Conservation (phyloP, 140 eudicot species). For the Stevia rebaudiana region DNA sequence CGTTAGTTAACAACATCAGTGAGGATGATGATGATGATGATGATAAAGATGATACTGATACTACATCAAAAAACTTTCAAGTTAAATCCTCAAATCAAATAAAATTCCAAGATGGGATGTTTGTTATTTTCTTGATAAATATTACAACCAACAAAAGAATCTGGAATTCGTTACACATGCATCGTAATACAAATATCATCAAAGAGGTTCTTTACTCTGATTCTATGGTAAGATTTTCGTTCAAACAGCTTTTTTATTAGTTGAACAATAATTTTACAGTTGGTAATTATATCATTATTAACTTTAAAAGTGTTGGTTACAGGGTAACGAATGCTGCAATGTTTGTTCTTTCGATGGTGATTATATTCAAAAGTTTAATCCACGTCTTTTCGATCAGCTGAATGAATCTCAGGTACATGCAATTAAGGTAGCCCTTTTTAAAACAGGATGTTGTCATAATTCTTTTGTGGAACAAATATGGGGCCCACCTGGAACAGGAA, state of each 20-base stretch:
- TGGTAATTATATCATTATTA: slow-evolving; percentile 3
- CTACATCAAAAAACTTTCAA: slow-evolving; percentile 20
- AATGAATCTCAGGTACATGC: slow-evolving; percentile 51
- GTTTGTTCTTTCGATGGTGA: slow-evolving; percentile 13
- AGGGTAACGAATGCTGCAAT: slow-evolving; percentile 36
- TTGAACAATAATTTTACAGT: background rate
- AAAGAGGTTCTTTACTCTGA: slow-evolving; percentile 29
- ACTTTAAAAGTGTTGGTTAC: slow-evolving; percentile 7
- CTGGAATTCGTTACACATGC: slow-evolving; percentile 40
- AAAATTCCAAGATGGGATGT: slow-evolving; percentile 26
- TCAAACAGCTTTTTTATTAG: background rate
- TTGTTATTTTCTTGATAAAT: slow-evolving; percentile 40
- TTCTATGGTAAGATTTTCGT: slow-evolving; percentile 32
- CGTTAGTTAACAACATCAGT: slow-evolving; percentile 22
- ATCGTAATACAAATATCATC: slow-evolving; percentile 29
- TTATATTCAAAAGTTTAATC: slow-evolving; percentile 1
- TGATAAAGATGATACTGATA: background rate
- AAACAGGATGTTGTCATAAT: slow-evolving; percentile 36
- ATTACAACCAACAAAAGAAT: slow-evolving; percentile 40
- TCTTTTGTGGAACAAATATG: slow-evolving; percentile 53
- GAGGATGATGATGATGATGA: slow-evolving; percentile 21
- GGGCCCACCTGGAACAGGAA: slow-evolving; percentile 86
- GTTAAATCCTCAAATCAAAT: slow-evolving; percentile 24
- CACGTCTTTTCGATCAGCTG: slow-evolving; percentile 20
- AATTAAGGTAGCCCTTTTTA: slow-evolving; percentile 34